Conservation (phyloP, 2,329 filamentous ascomycete genomes). For the Phaeosphaeria sp. region DNA sequence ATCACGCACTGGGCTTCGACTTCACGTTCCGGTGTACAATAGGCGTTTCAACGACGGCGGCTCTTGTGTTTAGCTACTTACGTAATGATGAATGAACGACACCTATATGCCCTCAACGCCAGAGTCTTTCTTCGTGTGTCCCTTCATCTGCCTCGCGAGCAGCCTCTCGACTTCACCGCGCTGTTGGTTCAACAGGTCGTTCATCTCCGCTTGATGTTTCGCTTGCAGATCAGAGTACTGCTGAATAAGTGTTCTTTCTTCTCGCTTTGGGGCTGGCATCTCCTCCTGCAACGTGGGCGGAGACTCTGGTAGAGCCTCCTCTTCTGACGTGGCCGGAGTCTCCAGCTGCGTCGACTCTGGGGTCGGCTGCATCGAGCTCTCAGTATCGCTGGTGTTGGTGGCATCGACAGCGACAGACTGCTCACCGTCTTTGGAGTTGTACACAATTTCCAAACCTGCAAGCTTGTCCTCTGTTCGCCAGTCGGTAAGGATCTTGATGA, state of each 20-base stretch:
- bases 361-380: neutral
- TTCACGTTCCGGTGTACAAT: neutral
- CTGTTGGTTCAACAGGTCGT: slow-evolving; percentile 15
- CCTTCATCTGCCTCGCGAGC: neutral
- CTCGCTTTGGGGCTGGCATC: neutral
- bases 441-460: slow-evolving; percentile 37
- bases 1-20: neutral
- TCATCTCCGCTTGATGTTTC: slow-evolving; percentile 20
- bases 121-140: neutral
- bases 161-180: slow-evolving; percentile 15
- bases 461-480: slow-evolving; percentile 41
- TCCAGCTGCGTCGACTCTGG: neutral
- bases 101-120: neutral
- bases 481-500: slow-evolving; percentile 38
- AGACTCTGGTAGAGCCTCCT: neutral
- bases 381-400: neutral
- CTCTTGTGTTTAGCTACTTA: neutral
- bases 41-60: slow-evolving; percentile 2
- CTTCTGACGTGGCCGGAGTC: neutral
- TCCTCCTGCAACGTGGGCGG: neutral
- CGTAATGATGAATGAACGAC: slow-evolving; percentile 3
- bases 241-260: slow-evolving; percentile 7
- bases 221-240: slow-evolving; percentile 17
- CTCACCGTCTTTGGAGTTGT: slow-evolving; percentile 4
- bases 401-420: neutral